Evolutionary conservation across 2,329 filamentous ascomycete genomes (phyloP), one percentile per base, ranked within the genome.

Genomic region (Scorias spongiosa): DNA sequence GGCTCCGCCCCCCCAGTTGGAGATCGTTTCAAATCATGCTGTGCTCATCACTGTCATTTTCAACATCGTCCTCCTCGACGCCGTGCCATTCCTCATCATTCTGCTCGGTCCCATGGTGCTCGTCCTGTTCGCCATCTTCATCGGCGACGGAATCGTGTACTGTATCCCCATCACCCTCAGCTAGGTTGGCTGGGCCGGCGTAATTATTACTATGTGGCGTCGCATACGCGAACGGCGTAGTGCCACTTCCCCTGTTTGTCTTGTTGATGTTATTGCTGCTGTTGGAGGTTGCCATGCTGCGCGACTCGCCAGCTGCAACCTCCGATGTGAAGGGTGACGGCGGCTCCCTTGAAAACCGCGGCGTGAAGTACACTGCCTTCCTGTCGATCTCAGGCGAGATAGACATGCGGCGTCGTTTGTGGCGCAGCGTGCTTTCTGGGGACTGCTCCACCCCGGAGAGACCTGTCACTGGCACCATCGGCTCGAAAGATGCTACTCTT

Each of bases 191-290:
- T 32, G 63, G 55, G 1, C 60, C 59, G 17, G 46, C 49, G 40
- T 52, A 49, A 34, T 37, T 51, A 34, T 53, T 53, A 54, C 81
- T 86, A 56, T 80, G 71, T 0, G 83, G 83, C 0, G 83, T 88
- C 2, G 81, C 80, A 54, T 87, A 87, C n/a, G 77, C 78, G 50
- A 78, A 78, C 2, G 70, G 70, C 0, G 80, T 81, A 0, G 72
- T 76, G 29, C 53, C 58, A 11, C 41, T 30, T 39, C 56, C 43
- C 36, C 18, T 43, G 39, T 54, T 29, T 32, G 46, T 54, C 61
- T 52, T 45, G 55, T 53, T 58, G 51, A 42, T 59, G 59, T 39
- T 66, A 62, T 44, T 58, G 65, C 69, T 44, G 62, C 74, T 28
- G 63, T 63, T 66, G 47, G 49, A 51, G n/a, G 48, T 29, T 54